Percentiles rank a stretch among this genome's conserved stretches.
These are phyloP conservation scores for Ilyonectria sp. DNA, from an alignment of 2,329 filamentous ascomycete genomes.

Conservation along the genomic window DNA sequence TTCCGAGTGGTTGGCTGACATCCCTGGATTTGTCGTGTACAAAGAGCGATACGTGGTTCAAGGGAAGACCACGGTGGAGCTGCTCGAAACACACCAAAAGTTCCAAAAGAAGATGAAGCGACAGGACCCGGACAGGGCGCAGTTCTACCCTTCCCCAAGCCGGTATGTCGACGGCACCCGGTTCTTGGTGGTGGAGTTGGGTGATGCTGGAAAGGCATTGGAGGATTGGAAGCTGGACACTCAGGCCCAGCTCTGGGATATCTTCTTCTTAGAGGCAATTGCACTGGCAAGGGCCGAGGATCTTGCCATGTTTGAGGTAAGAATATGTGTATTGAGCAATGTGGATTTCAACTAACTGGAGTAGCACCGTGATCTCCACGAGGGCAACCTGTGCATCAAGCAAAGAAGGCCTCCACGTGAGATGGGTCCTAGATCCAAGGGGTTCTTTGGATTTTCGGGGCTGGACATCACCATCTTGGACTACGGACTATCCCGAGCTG, in stretches of 20 bases:
- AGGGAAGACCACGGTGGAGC: conserved; percentile 66
- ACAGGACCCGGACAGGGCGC: conserved; percentile 69
- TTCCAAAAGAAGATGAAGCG: conserved; percentile 70
- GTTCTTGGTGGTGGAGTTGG: conserved; percentile 75
- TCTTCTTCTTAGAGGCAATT: conserved; percentile 73
- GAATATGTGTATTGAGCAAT: conserved; percentile 13
- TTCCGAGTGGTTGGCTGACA: conserved; percentile 74
- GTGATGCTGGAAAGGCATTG: conserved; percentile 73
- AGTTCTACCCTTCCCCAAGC: conserved; percentile 75
- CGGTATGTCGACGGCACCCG: conserved; percentile 70
- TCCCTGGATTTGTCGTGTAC: conserved; percentile 77
- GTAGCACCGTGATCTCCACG: conserved; percentile 76
- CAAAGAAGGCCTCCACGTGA: conserved; percentile 55
- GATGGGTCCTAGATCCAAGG: conserved; percentile 48
- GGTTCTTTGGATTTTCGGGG: conserved; percentile 71
- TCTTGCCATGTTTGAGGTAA: conserved; percentile 72
- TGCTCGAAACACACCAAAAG: conserved; percentile 72
- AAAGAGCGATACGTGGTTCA: conserved; percentile 75
- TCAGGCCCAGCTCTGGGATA: conserved; percentile 72
- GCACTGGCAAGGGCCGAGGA: conserved; percentile 73
- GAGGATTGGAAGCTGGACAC: conserved; percentile 69
- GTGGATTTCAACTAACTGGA: conserved; percentile 26
- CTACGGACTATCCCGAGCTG: conserved; percentile 75
- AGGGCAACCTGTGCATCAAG: conserved; percentile 75
- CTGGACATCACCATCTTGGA: conserved; percentile 76